Evolutionary conservation across 2,329 filamentous ascomycete species (phyloP).

Genomic region (Eutypa lata): DNA sequence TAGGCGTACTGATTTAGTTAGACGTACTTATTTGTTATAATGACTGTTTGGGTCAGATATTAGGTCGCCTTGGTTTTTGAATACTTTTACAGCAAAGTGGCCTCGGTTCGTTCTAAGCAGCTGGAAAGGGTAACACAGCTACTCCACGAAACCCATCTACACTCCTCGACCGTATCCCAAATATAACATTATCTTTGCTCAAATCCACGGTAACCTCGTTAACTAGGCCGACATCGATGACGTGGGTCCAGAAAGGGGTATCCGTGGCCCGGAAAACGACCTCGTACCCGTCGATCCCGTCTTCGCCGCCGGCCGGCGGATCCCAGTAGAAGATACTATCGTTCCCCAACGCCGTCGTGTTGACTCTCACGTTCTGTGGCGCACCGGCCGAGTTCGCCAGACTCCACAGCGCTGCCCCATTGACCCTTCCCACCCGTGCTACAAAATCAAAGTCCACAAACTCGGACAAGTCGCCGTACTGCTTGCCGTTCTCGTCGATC

Average conservation of each 20-base stretch:
- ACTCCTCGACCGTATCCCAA: conserved; percentile 46
- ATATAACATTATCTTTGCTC: conserved; percentile 57
- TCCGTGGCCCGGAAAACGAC: conserved; percentile 52
- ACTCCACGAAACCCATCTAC: conserved; percentile 24
- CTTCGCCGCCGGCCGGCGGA: conserved; percentile 27
- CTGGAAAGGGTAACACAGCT: conserved; percentile 28
- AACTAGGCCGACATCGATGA: conserved; percentile 45
- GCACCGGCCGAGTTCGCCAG: conserved; percentile 49
- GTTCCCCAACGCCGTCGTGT: conserved; percentile 45
- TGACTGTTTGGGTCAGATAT: too few species aligned
- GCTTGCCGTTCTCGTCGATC: conserved; percentile 41
- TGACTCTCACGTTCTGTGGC: conserved; percentile 46
- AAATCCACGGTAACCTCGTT: conserved; percentile 42
- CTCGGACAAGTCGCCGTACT: conserved; percentile 53
- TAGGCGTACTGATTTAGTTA: too few species aligned
- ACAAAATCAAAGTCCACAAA: conserved; percentile 57
- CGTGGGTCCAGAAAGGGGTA: conserved; percentile 48
- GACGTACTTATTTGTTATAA: too few species aligned
- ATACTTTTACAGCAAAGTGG: too few species aligned
- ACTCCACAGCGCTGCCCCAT: conserved; percentile 52
- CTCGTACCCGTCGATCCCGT: conserved; percentile 46
- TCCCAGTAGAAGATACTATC: conserved; percentile 49
- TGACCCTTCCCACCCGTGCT: conserved; percentile 51
- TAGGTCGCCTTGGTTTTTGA: too few species aligned
- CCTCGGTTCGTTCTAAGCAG: neutral